phyloP scores from a whole-genome alignment of 768 basidiomycete species.

The Podaxis pistillaris region DNA sequence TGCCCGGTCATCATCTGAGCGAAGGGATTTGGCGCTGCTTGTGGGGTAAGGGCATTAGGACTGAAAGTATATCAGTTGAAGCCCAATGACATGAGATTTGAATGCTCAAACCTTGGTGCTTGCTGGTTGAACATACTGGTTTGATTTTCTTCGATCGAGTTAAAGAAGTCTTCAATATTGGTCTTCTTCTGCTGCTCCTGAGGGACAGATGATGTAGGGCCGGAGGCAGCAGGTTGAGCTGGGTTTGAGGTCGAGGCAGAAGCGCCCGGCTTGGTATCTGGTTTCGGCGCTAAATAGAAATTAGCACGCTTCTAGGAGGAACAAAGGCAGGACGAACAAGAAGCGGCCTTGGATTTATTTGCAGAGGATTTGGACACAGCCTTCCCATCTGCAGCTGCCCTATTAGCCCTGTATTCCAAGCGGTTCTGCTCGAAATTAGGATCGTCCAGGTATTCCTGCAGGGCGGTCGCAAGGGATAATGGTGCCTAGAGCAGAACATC shows the following conservation, averaged over 20 bases:
- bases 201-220: conserved; percentile 18
- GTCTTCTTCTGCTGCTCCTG: conserved; percentile 39
- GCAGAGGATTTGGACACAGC: neutral
- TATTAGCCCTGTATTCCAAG: conserved; percentile 85
- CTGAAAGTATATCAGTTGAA: conserved; percentile 29
- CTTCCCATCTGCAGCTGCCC: conserved; percentile 53
- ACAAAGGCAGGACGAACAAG: neutral
- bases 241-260: neutral
- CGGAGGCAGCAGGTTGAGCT: conserved; percentile 17
- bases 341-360: neutral
- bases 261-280: neutral
- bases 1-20: conserved; percentile 53
- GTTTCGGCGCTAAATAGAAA: neutral
- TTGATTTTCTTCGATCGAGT: conserved; percentile 81
- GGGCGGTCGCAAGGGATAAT: conserved; percentile 86
- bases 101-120: conserved; percentile 46
- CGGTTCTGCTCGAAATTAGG: conserved; percentile 96
- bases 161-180: conserved; percentile 81
- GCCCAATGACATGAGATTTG: conserved; percentile 5
- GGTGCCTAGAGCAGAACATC: conserved; percentile 66
- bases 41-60: conserved; percentile 49
- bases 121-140: conserved; percentile 69
- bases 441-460: conserved; percentile 95
- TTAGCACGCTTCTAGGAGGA: neutral
- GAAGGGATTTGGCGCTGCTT: conserved; percentile 80